A percentile compares a stretch with the other conserved stretches of the same genome.
Conservation (phyloP, 2,329 filamentous ascomycete species). For the Cercospora sp. region DNA sequence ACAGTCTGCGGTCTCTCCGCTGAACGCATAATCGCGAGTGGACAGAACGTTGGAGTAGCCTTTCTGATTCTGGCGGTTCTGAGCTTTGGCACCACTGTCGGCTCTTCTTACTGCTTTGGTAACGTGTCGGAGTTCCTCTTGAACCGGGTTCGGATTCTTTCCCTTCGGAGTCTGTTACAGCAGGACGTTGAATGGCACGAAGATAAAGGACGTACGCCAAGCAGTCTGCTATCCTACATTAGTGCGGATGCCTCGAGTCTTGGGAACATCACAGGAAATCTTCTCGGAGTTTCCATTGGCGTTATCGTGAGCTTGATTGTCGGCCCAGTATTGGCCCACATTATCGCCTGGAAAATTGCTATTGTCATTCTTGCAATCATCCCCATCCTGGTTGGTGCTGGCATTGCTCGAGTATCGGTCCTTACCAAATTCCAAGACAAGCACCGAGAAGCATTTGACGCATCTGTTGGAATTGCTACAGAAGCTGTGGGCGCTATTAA, state of each 20-base stretch:
- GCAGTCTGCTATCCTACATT: slow-evolving; percentile 64
- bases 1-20: slow-evolving; percentile 53
- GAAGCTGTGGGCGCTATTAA: slow-evolving; percentile 38
- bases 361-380: slow-evolving; percentile 69
- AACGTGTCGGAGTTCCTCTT: slow-evolving; percentile 64
- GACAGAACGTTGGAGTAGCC: slow-evolving; percentile 58
- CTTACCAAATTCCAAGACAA: slow-evolving; percentile 59
- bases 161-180: slow-evolving; percentile 64
- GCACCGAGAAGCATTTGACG: slow-evolving; percentile 53
- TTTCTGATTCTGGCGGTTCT: slow-evolving; percentile 62
- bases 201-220: slow-evolving; percentile 61
- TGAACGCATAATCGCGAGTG: slow-evolving; percentile 55
- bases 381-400: slow-evolving; percentile 61
- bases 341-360: slow-evolving; percentile 74
- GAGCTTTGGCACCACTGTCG: slow-evolving; percentile 61
- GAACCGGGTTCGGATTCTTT: slow-evolving; percentile 62
- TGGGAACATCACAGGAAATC: slow-evolving; percentile 67
- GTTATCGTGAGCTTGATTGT: slow-evolving; percentile 67
- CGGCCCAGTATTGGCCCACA: slow-evolving; percentile 67
- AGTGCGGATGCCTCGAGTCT: slow-evolving; percentile 68
- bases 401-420: slow-evolving; percentile 66
- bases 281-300: slow-evolving; percentile 68
- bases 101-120: slow-evolving; percentile 60
- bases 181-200: slow-evolving; percentile 73
- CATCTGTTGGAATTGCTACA: slow-evolving; percentile 53